Percentiles rank a stretch among this genome's conserved stretches.
Conservation (phyloP, 1,139 yeast genomes). For the Kodamaea suecica region DNA sequence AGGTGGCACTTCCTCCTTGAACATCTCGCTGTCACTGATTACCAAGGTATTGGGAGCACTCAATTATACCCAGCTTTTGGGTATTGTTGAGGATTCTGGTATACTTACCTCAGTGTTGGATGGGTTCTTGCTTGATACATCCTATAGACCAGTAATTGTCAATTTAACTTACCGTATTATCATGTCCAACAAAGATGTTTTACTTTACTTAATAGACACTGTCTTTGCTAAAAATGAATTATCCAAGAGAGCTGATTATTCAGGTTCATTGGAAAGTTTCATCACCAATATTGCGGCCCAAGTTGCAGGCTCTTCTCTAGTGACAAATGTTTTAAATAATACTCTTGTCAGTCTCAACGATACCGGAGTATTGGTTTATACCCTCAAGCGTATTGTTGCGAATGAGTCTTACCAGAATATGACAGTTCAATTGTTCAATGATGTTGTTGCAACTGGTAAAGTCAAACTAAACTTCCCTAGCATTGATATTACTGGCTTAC, state of each 20-base stretch:
- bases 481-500: conserved; percentile 29
- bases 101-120: conserved; percentile 32
- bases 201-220: conserved; percentile 25
- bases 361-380: conserved; percentile 41
- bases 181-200: conserved; percentile 27
- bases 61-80: conserved; percentile 26
- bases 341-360: conserved; percentile 39
- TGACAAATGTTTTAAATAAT: conserved; percentile 26
- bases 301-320: conserved; percentile 29
- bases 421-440: conserved; percentile 31
- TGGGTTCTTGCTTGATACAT: conserved; percentile 36
- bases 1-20: conserved; percentile 6
- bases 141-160: conserved; percentile 36
- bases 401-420: conserved; percentile 37
- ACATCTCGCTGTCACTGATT: conserved; percentile 9
- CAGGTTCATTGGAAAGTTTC: conserved; percentile 28
- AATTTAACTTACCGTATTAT: conserved; percentile 33
- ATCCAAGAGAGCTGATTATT: conserved; percentile 22
- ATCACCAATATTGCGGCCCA: conserved; percentile 30
- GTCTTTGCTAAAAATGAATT: conserved; percentile 18
- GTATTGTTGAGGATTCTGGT: conserved; percentile 32
- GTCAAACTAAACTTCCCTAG: conserved; percentile 20
- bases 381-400: conserved; percentile 35
- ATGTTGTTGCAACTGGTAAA: conserved; percentile 27
- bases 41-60: conserved; percentile 15